Conservation (phyloP, 305 asterid species). For the Solanum aculeatissimum region DNA sequence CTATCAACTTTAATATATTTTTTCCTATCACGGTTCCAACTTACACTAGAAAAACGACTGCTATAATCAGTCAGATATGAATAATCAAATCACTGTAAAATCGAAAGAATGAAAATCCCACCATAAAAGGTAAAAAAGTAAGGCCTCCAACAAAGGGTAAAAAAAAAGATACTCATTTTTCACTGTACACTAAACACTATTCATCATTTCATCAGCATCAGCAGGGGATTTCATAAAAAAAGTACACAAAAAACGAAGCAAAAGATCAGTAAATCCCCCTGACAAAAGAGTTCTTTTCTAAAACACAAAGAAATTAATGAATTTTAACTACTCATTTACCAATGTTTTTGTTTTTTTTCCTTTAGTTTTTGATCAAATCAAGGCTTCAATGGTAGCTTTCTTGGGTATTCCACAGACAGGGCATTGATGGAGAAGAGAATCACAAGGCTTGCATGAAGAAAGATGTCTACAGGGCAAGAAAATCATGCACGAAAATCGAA, state of each 20-base stretch:
- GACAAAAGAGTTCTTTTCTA: neutral
- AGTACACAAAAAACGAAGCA: neutral
- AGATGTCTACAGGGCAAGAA: conserved; percentile 74
- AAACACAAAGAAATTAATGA: neutral
- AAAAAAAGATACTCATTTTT: neutral
- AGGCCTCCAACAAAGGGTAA: neutral
- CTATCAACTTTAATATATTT: neutral
- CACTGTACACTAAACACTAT: neutral
- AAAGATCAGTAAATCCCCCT: neutral
- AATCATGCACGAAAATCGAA: conserved; percentile 27
- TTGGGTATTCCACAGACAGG: conserved; percentile 51
- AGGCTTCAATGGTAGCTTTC: conserved; percentile 42
- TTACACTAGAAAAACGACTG: neutral
- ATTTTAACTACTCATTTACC: neutral
- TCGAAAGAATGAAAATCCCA: neutral
- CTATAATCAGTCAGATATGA: neutral
- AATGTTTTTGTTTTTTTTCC: neutral
- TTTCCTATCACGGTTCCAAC: neutral
- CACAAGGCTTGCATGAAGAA: conserved; percentile 48
- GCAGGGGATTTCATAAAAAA: neutral
- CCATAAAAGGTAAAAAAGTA: neutral
- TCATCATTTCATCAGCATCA: neutral
- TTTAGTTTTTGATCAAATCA: conserved; percentile 8
- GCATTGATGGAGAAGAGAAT: conserved; percentile 45
- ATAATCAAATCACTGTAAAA: neutral